Percentiles rank a stretch among this genome's conserved stretches.
Evolutionary conservation across 75 land plant species (phyloP).

Genomic region (Cunninghamia lanceolata): DNA sequence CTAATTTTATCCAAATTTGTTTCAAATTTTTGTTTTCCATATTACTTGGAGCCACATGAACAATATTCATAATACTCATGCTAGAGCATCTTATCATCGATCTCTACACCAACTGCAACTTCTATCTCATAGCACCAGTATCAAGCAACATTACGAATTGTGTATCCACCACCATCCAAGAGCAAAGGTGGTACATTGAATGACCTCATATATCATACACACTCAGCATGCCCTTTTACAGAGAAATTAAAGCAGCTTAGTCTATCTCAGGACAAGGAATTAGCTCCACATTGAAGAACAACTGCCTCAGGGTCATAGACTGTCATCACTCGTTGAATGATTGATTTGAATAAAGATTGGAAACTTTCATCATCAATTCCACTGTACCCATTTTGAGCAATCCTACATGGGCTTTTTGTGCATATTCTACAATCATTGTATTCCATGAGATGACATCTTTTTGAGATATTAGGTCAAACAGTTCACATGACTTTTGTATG

Average conservation of each 20-base stretch:
- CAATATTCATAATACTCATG: slow-evolving; percentile 82
- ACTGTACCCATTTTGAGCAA: too few species aligned
- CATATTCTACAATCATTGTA: too few species aligned
- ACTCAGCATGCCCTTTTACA: slow-evolving; percentile 82
- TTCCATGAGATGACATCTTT: too few species aligned
- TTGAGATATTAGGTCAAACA: too few species aligned
- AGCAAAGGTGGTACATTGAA: slow-evolving; percentile 77
- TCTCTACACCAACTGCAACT: slow-evolving; percentile 76
- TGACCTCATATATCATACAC: slow-evolving; percentile 68
- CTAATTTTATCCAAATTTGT: slow-evolving; percentile 44
- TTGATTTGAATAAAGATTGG: slow-evolving; percentile 57
- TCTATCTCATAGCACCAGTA: slow-evolving; percentile 91
- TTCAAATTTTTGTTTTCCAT: slow-evolving; percentile 66
- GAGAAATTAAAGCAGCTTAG: slow-evolving; percentile 81
- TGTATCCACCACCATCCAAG: too few species aligned
- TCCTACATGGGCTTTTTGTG: too few species aligned
- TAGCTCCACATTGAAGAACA: slow-evolving; percentile 85
- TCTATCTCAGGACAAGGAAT: slow-evolving; percentile 80
- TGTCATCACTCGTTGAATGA: slow-evolving; percentile 71
- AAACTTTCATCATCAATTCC: slow-evolving; percentile 80
- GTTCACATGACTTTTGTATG: too few species aligned
- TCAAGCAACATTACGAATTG: slow-evolving; percentile 80
- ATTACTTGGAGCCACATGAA: slow-evolving; percentile 71
- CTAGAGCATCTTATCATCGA: slow-evolving; percentile 70
- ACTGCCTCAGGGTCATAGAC: too few species aligned